Evolutionary conservation across 257 asterid genomes (phyloP).

Genomic region (Echites panduratus): DNA sequence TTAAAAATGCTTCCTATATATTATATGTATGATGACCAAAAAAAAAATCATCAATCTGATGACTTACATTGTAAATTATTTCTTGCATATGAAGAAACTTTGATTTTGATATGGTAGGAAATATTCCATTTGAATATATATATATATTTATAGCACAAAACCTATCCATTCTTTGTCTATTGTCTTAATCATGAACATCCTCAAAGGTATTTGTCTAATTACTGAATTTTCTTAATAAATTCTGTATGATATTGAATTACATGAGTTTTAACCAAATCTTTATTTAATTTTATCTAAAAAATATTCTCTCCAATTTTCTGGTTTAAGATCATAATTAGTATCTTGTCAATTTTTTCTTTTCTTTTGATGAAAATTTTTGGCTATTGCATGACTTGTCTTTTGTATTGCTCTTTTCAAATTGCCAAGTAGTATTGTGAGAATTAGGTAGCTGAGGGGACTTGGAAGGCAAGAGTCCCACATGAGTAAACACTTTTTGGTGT

Average conservation of each 20-base stretch:
- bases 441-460: background rate
- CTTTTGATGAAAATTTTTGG: background rate
- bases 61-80: background rate
- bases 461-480: background rate
- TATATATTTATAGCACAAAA: too few species aligned
- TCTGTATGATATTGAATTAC: too few species aligned
- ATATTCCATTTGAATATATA: background rate
- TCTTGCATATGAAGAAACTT: conserved; percentile 11
- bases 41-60: background rate
- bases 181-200: background rate
- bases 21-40: too few species aligned
- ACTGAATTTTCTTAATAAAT: too few species aligned
- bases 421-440: background rate
- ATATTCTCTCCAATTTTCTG: too few species aligned
- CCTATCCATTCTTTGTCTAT: conserved; percentile 2
- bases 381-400: background rate
- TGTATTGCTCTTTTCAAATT: background rate
- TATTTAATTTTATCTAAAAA: too few species aligned
- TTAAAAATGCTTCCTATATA: too few species aligned
- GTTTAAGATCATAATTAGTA: too few species aligned
- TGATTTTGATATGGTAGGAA: conserved; percentile 4
- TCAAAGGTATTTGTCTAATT: background rate
- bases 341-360: background rate
- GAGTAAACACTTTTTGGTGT: background rate
- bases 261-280: too few species aligned